phyloP scores from a whole-genome alignment of 805 yeast genomes.

The Sugiyamaella mastotermitis region DNA sequence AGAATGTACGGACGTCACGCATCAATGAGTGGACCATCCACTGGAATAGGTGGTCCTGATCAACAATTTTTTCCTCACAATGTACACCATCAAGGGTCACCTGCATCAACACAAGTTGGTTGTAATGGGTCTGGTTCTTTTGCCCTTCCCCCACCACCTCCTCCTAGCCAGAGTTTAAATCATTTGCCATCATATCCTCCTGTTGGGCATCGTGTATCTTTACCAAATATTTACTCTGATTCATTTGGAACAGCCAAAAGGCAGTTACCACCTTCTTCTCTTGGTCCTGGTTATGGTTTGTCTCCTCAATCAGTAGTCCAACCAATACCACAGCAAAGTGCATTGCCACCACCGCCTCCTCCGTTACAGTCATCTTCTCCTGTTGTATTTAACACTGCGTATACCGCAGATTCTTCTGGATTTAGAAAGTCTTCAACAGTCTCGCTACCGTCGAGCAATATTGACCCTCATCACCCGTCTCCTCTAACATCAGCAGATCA shows the following conservation, averaged over 20 bases:
- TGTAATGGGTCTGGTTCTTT: no score
- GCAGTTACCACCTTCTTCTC: slow-evolving; percentile 5
- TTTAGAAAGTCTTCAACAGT: slow-evolving; percentile 21
- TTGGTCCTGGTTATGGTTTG: background rate
- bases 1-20: background rate
- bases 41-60: background rate
- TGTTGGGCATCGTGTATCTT: slow-evolving; percentile 21
- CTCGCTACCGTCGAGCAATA: slow-evolving; percentile 10
- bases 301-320: slow-evolving; percentile 9
- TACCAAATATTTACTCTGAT: slow-evolving; percentile 21
- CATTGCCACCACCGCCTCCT: slow-evolving; percentile 6
- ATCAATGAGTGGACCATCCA: background rate
- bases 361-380: slow-evolving; percentile 3
- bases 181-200: slow-evolving; percentile 11
- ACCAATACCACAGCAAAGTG: slow-evolving; percentile 10
- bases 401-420: slow-evolving; percentile 22
- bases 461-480: slow-evolving; percentile 36
- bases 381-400: slow-evolving; percentile 22
- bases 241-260: slow-evolving; percentile 3
- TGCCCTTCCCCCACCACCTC: background rate
- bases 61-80: slow-evolving; percentile 11
- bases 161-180: background rate
- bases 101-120: no score
- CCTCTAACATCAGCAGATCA: slow-evolving; percentile 2
- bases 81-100: slow-evolving; percentile 5